A percentile compares a stretch with the other conserved stretches of the same genome.
These are phyloP conservation scores for Clavispora asparagi DNA, from an alignment of 805 yeast species.

Conservation along the genomic window DNA sequence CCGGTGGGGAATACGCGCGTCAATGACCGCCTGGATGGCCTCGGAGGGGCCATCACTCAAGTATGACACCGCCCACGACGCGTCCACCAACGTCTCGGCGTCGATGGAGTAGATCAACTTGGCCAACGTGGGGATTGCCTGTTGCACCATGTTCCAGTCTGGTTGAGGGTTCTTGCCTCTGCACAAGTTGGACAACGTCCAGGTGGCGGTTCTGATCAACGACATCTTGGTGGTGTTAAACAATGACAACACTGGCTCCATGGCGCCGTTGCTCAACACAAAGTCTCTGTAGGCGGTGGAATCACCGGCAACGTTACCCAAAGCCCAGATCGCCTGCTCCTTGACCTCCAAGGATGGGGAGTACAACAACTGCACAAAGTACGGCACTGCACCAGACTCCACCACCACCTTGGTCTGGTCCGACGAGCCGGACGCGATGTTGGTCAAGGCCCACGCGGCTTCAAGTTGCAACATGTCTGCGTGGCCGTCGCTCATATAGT, in stretches of 20 bases:
- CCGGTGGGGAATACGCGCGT: conserved; percentile 91
- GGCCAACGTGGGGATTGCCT: conserved; percentile 87
- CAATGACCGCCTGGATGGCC: conserved; percentile 94
- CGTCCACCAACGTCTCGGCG: conserved; percentile 90
- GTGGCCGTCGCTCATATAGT: conserved; percentile 67
- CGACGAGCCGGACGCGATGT: conserved; percentile 91
- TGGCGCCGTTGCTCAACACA: conserved; percentile 79
- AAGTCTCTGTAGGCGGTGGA: conserved; percentile 85
- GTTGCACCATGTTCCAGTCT: conserved; percentile 82
- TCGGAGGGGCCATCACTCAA: conserved; percentile 88
- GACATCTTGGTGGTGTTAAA: conserved; percentile 80
- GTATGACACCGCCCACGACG: conserved; percentile 98
- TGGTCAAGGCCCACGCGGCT: conserved; percentile 99
- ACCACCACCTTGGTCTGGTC: conserved; percentile 88
- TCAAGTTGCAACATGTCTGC: conserved; percentile 89
- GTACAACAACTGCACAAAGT: conserved; percentile 74
- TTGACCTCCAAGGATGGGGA: conserved; percentile 86
- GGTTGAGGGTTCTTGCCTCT: conserved; percentile 97
- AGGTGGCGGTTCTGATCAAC: conserved; percentile 93
- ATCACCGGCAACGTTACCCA: conserved; percentile 99
- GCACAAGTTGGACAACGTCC: conserved; percentile 96
- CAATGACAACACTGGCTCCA: conserved; percentile 78
- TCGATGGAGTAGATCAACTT: conserved; percentile 87
- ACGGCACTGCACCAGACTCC: conserved; percentile 90
- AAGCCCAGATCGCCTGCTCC: conserved; percentile 99